Evolutionary conservation across 345 rosid species (phyloP).

Genomic region (Salix dunnii): DNA sequence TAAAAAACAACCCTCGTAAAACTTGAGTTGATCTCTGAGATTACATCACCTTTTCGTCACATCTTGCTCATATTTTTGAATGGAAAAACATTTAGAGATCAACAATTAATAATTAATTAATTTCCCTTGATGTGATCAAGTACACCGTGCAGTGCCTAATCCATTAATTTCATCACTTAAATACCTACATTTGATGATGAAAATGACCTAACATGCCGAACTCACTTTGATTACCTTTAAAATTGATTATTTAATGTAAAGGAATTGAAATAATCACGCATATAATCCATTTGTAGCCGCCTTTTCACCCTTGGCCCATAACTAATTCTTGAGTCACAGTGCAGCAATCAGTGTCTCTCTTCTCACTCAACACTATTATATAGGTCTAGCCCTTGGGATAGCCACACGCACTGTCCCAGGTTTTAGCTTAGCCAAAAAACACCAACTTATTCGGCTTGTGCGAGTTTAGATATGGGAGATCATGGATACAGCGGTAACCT

Average conservation of each 20-base stretch:
- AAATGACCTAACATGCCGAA: neutral
- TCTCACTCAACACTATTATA: neutral
- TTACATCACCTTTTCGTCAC: neutral
- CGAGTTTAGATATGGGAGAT: slow-evolving; percentile 5
- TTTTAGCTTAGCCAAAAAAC: neutral
- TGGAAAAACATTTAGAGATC: neutral
- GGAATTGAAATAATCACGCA: neutral
- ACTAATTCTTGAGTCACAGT: neutral
- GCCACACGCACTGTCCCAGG: neutral
- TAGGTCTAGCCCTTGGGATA: neutral
- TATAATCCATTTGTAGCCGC: neutral
- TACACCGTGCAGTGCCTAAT: neutral
- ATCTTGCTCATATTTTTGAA: neutral
- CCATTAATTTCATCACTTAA: neutral
- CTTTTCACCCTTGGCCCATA: neutral
- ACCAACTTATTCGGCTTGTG: neutral
- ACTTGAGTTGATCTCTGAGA: neutral
- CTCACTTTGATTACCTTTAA: neutral
- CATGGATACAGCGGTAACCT: slow-evolving; percentile 17
- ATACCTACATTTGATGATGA: neutral
- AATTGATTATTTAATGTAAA: neutral
- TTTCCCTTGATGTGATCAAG: neutral
- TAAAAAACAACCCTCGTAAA: too few relatives aligned
- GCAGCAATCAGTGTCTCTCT: neutral
- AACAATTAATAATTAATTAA: neutral